Conservation (phyloP, 306 rosid genomes). For the Prunus mume region DNA sequence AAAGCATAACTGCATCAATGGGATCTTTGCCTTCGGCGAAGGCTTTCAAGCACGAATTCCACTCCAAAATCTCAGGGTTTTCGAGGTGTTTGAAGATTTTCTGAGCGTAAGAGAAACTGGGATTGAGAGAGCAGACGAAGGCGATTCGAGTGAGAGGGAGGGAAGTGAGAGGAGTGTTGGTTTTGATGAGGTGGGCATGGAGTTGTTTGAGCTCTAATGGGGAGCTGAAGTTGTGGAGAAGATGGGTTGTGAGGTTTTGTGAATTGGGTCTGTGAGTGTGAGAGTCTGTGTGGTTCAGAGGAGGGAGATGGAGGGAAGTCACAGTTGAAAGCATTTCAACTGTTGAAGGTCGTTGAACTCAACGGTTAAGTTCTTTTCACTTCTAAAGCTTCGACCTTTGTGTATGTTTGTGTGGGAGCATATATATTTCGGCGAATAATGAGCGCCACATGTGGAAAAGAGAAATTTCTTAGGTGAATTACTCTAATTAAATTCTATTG, state of each 20-base stretch:
- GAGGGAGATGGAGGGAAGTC: conserved; percentile 11
- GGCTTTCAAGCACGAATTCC: conserved; percentile 49
- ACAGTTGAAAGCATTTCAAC: conserved; percentile 22
- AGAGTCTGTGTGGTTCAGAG: not conserved
- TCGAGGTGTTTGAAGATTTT: conserved; percentile 24
- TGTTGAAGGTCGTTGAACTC: not conserved
- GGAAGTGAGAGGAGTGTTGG: conserved; percentile 36
- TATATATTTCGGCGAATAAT: no score
- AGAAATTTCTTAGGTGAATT: no score
- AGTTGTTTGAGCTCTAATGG: conserved; percentile 57
- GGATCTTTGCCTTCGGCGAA: conserved; percentile 40
- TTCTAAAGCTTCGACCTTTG: not conserved
- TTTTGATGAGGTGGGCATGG: conserved; percentile 54
- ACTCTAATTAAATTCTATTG: no score
- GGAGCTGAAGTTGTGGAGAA: conserved; percentile 44
- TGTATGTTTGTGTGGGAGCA: no score
- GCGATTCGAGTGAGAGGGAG: conserved; percentile 47
- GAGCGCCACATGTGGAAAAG: no score
- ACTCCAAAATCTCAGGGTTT: conserved; percentile 17
- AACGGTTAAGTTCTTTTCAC: not conserved
- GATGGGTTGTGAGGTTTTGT: conserved; percentile 11
- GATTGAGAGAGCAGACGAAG: conserved; percentile 40
- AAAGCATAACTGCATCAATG: conserved; percentile 32
- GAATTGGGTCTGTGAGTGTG: not conserved
- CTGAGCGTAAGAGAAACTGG: conserved; percentile 39